These are phyloP conservation scores for Magnaporthiopsis poae DNA, from an alignment of 2,329 filamentous ascomycete species.

Conservation along the genomic window DNA sequence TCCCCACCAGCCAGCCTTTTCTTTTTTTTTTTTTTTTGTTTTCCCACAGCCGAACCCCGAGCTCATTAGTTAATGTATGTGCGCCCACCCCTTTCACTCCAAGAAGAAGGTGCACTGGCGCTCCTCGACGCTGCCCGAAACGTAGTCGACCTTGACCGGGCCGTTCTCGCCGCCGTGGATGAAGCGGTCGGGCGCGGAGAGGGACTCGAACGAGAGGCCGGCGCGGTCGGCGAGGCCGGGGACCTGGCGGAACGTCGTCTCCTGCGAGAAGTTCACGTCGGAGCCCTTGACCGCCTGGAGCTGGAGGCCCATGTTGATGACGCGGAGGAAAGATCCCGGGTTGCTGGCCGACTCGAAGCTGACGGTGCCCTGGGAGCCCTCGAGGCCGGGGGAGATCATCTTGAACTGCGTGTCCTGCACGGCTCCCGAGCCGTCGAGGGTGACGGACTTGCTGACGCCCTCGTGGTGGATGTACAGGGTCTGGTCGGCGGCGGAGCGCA, in stretches of 20 bases:
- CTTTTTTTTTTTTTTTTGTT: too few relatives aligned
- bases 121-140: background rate
- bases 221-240: slow-evolving; percentile 22
- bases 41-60: too few relatives aligned
- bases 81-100: background rate
- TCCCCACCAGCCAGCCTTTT: too few relatives aligned
- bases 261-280: slow-evolving; percentile 8
- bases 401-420: slow-evolving; percentile 17
- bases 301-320: slow-evolving; percentile 11
- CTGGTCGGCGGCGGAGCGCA: slow-evolving; percentile 13
- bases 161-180: background rate
- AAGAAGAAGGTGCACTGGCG: slow-evolving; percentile 1
- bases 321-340: slow-evolving; percentile 16
- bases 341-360: slow-evolving; percentile 18
- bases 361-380: slow-evolving; percentile 13
- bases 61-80: background rate
- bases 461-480: slow-evolving; percentile 12
- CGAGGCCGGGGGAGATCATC: slow-evolving; percentile 16
- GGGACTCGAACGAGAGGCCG: slow-evolving; percentile 16
- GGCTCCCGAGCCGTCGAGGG: background rate
- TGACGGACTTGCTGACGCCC: slow-evolving; percentile 9
- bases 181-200: background rate
- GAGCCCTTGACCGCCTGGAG: background rate
- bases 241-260: slow-evolving; percentile 14
- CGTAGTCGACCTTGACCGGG: background rate